These are phyloP conservation scores for Trichocladium uniseriatum DNA, from an alignment of 495 filamentous ascomycete species.

Conservation along the genomic window DNA sequence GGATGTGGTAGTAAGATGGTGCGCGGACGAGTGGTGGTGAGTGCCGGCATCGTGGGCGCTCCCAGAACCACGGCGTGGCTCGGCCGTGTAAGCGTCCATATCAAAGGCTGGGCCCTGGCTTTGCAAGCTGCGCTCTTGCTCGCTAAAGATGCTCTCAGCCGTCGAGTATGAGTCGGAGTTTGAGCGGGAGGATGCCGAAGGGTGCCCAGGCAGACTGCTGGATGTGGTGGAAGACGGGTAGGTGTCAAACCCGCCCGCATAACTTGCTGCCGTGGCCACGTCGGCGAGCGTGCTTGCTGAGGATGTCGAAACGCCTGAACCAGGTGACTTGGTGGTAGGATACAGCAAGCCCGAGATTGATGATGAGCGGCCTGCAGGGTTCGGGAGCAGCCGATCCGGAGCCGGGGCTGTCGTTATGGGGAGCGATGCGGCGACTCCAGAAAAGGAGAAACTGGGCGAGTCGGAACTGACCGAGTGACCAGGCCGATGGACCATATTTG, in stretches of 20 bases:
- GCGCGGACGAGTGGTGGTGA: neutral
- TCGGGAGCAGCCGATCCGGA: constrained; percentile 34
- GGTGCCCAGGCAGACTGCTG: constrained; percentile 1
- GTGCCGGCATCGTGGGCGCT: constrained; percentile 2
- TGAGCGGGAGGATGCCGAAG: constrained; percentile 8
- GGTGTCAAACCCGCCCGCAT: constrained; percentile 12
- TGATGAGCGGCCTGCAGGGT: constrained; percentile 22
- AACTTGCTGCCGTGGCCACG: constrained; percentile 17
- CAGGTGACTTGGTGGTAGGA: constrained; percentile 17
- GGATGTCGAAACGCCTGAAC: neutral
- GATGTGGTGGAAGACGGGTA: neutral
- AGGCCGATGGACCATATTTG: constrained; percentile 30
- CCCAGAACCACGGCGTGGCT: constrained; percentile 16
- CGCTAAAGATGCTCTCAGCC: constrained; percentile 2
- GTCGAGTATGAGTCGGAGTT: constrained; percentile 13
- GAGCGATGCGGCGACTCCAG: constrained; percentile 32
- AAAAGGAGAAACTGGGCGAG: constrained; percentile 29
- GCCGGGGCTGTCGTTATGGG: constrained; percentile 15
- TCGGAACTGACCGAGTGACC: constrained; percentile 23
- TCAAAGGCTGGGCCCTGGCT: constrained; percentile 13
- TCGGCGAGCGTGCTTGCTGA: constrained; percentile 17
- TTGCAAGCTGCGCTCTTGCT: constrained; percentile 6
- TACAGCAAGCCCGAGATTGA: constrained; percentile 25
- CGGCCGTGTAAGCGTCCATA: constrained; percentile 14
- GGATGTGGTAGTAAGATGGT: neutral